These are phyloP conservation scores for Phytopythium cucurbitacearum DNA, from an alignment of 352 stramenopile species.

Conservation along the genomic window DNA sequence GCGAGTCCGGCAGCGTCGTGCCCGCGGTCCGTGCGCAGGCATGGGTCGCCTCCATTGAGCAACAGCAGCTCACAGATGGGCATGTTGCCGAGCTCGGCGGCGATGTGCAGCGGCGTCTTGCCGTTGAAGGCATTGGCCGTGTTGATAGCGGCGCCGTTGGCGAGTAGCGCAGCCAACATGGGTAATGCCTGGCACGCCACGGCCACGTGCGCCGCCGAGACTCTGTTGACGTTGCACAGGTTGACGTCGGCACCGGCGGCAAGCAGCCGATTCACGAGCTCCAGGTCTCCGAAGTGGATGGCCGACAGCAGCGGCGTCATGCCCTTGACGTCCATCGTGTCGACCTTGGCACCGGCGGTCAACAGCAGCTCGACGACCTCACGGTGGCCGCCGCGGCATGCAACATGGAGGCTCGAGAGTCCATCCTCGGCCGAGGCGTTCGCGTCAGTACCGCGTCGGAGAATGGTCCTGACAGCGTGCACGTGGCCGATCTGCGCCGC, in stretches of 20 bases:
- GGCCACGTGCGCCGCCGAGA: constrained; percentile 46
- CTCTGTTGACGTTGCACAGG: constrained; percentile 27
- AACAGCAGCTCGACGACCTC: constrained; percentile 45
- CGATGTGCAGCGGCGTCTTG: constrained; percentile 58
- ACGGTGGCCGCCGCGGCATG: constrained; percentile 35
- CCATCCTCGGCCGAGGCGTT: constrained; percentile 35
- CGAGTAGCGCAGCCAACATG: constrained; percentile 37
- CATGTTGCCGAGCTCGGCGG: constrained; percentile 41
- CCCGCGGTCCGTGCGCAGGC: constrained; percentile 20
- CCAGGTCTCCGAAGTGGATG: constrained; percentile 38
- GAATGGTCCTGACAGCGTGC: constrained; percentile 37
- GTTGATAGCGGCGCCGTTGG: constrained; percentile 46
- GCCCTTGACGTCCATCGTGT: constrained; percentile 27
- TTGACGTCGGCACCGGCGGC: constrained; percentile 48
- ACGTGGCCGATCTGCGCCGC: constrained; percentile 43
- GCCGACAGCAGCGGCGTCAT: constrained; percentile 50
- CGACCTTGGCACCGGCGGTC: constrained; percentile 35
- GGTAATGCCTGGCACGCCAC: constrained; percentile 34
- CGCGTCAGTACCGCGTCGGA: constrained; percentile 34
- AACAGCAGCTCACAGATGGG: constrained; percentile 49
- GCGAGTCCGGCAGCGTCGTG: constrained; percentile 22
- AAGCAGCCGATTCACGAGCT: constrained; percentile 43
- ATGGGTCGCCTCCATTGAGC: constrained; percentile 21
- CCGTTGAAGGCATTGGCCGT: constrained; percentile 37
- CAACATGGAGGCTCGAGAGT: constrained; percentile 39